Base-by-base conservation (phyloP, 306 rosid species). In the Quillaja saponaria region DNA sequence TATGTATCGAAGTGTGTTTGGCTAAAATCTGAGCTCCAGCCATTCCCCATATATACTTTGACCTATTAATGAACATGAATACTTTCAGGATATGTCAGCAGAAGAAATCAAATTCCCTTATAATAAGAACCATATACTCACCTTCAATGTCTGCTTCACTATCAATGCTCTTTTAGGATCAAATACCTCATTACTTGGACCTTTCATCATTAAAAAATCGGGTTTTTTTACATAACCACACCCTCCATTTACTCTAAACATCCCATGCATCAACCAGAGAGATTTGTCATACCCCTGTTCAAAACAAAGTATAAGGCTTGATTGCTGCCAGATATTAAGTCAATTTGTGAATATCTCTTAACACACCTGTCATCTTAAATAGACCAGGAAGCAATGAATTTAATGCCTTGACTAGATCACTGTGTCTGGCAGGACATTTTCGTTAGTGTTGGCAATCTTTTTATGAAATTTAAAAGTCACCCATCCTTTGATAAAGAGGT, bases 221-320 rank as follows among this genome's bases (percentile, higher is more conserved):
- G 96, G 96, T 37, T 84, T 88, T 62, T 82, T 88, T 72, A 91
- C 78, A 69, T 87, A 87, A 67, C 96, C 97, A 72, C 95, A 84
- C 46, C 82, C 92, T 53, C 97, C 97, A 67, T 91, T 91, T 50
- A 85, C 84, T 82, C 82, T 84, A 70, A 88, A 91, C 97, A 91
- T 88, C 65, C 96, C 97, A 42, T 84, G 88, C 96, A 88, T 86
- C 76, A 34, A 54, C 96, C 95, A 73, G 3, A 88, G 84, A 42
- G 82, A 75, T 81, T 72, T 91, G 31, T 89, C 96, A 67, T 76
- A 77, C 55, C 95, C 92, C 97, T 91, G 81, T 53, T 41, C 59
- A 50, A 78, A 69, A 19, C 53, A 66, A 21, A 50, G 49, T 57
- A 39, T 18, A 46, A 64, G 33, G 10, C 55, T 68, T 56, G 35